Conservation (phyloP, 2,329 filamentous ascomycete species). For the Sarocladiaceae sp. region DNA sequence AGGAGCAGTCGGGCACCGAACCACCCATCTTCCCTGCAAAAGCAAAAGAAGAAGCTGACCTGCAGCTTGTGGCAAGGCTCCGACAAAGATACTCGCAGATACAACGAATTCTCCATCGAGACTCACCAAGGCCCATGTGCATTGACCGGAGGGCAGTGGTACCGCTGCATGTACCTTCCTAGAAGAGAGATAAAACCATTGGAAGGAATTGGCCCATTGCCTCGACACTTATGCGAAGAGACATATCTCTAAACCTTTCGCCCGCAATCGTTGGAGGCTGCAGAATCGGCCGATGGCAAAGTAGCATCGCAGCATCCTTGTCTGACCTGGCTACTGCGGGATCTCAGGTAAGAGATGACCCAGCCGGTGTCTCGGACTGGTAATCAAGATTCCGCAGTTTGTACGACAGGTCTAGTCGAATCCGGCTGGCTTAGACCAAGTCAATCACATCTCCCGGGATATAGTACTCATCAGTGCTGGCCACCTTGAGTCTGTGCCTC, state of each 20-base stretch:
- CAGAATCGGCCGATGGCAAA: background rate
- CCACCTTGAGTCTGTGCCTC: too few species aligned
- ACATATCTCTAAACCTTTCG: too few species aligned
- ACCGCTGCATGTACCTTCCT: background rate
- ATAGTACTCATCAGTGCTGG: too few species aligned
- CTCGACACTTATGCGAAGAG: too few species aligned
- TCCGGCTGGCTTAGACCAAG: background rate
- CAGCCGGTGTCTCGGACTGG: conserved; percentile 7
- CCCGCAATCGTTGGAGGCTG: too few species aligned
- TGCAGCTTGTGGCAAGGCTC: conserved; percentile 2
- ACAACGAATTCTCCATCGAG: too few species aligned
- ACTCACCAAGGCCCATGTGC: background rate
- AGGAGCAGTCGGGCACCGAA: background rate
- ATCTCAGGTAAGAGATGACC: background rate
- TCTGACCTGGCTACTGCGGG: background rate
- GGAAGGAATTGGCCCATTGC: background rate
- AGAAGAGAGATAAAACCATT: background rate
- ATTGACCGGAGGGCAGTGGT: background rate
- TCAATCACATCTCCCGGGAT: background rate
- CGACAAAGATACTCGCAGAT: background rate
- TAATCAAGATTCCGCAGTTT: background rate
- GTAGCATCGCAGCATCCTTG: background rate
- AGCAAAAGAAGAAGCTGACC: background rate
- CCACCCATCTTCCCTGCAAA: conserved; percentile 1
- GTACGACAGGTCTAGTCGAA: background rate